Evolutionary conservation across 1,139 yeast genomes (phyloP).

Genomic region (Kodamaea derodonti): DNA sequence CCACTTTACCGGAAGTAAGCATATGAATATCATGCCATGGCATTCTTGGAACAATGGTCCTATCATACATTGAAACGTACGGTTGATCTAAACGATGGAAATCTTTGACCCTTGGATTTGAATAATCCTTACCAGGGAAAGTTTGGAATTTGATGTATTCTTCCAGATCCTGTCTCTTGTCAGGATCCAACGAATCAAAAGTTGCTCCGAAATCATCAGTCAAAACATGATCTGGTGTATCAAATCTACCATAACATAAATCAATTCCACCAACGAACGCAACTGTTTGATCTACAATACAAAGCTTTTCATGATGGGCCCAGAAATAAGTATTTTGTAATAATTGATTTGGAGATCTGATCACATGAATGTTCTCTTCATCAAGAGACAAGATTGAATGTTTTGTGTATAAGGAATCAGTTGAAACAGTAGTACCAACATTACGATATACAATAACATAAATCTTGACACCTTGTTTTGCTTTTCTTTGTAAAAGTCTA

Average conservation of each 20-base stretch:
- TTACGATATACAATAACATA: constrained; percentile 93
- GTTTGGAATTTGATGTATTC: constrained; percentile 53
- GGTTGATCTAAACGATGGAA: constrained; percentile 80
- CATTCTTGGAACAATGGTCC: constrained; percentile 83
- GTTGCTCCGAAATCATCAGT: constrained; percentile 62
- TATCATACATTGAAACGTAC: constrained; percentile 87
- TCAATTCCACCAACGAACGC: constrained; percentile 96
- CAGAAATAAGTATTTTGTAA: constrained; percentile 91
- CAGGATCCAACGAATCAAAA: constrained; percentile 31
- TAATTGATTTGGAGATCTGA: constrained; percentile 94
- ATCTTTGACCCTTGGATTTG: constrained; percentile 91
- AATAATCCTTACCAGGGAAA: constrained; percentile 96
- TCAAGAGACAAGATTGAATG: constrained; percentile 85
- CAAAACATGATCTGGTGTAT: constrained; percentile 92
- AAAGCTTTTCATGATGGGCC: constrained; percentile 98
- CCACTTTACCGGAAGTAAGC: constrained; percentile 94
- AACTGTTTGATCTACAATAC: constrained; percentile 80
- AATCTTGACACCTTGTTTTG: constrained; percentile 91
- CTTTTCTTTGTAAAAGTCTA: constrained; percentile 81
- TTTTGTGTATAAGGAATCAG: constrained; percentile 91
- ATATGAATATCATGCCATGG: constrained; percentile 99
- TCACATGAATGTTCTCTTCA: constrained; percentile 76
- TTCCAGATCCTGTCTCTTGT: constrained; percentile 28
- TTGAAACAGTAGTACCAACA: constrained; percentile 89
- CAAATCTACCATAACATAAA: constrained; percentile 91